Evolutionary conservation across 73 alveolate genomes (phyloP).

Genomic region (Paramecium caudatum): DNA sequence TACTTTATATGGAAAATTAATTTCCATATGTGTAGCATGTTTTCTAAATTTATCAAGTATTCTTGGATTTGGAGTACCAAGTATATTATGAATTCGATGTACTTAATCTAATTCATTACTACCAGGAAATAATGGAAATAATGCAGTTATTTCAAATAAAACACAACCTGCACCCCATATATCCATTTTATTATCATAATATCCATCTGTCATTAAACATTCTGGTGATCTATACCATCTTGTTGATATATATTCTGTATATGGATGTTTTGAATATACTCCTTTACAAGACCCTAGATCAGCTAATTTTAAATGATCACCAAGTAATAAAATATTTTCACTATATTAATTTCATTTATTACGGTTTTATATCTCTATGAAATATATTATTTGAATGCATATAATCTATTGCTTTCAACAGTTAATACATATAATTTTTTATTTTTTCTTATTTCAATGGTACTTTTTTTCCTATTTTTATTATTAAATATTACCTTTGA

Average conservation of each 20-base stretch:
- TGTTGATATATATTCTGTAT: constrained; percentile 93
- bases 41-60: constrained; percentile 80
- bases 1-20: constrained; percentile 80
- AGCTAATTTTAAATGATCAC: constrained; percentile 89
- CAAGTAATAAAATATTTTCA: constrained; percentile 82
- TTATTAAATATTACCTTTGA: constrained; percentile 75
- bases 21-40: constrained; percentile 88
- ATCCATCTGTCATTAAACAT: constrained; percentile 93
- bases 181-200: constrained; percentile 96
- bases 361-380: constrained; percentile 96
- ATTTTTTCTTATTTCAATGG: constrained; percentile 76
- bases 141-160: constrained; percentile 93
- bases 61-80: constrained; percentile 87
- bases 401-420: constrained; percentile 91
- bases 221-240: constrained; percentile 94
- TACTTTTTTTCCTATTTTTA: constrained; percentile 61
- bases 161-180: constrained; percentile 98
- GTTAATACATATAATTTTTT: constrained; percentile 85
- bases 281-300: constrained; percentile 98
- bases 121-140: constrained; percentile 93
- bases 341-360: constrained; percentile 62
- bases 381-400: constrained; percentile 95
- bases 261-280: constrained; percentile 91
- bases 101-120: constrained; percentile 94
- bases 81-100: constrained; percentile 85